Conservation (phyloP, 352 stramenopile genomes). For the Phytopythium chamaehyphon region DNA sequence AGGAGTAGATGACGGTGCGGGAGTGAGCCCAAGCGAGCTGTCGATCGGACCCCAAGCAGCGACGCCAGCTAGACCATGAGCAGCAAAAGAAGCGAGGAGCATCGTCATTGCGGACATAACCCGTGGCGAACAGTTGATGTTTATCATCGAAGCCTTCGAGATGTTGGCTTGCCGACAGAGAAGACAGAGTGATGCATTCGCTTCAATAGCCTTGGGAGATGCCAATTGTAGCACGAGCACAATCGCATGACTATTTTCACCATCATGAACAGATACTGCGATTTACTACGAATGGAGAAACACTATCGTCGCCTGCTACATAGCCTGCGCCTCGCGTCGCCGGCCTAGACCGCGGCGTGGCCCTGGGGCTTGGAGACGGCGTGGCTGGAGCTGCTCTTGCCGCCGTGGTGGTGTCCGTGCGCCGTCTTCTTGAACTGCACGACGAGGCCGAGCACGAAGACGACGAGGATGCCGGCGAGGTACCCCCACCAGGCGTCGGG, state of each 20-base stretch:
- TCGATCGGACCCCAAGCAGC: neutral
- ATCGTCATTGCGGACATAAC: neutral
- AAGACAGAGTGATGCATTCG: too few species aligned
- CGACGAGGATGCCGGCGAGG: constrained; percentile 42
- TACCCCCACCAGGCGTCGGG: constrained; percentile 75
- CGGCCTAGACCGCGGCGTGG: constrained; percentile 20
- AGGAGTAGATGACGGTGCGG: neutral
- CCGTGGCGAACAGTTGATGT: too few species aligned
- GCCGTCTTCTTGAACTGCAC: constrained; percentile 66
- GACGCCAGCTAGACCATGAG: neutral
- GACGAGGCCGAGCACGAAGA: constrained; percentile 55
- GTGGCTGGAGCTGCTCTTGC: constrained; percentile 21
- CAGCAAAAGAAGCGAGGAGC: neutral
- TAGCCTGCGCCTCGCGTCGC: neutral
- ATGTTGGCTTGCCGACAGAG: too few species aligned
- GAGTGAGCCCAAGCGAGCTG: neutral
- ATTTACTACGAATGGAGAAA: neutral
- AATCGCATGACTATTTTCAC: too few species aligned
- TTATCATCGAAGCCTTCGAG: too few species aligned
- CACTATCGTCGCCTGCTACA: neutral
- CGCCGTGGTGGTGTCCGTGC: constrained; percentile 39
- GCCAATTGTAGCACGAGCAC: too few species aligned
- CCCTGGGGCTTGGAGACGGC: constrained; percentile 21
- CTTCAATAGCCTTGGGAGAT: too few species aligned
- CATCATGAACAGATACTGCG: neutral